Evolutionary conservation across 148 eudicot genomes (phyloP).

Genomic region (Chenopodium quinoa): DNA sequence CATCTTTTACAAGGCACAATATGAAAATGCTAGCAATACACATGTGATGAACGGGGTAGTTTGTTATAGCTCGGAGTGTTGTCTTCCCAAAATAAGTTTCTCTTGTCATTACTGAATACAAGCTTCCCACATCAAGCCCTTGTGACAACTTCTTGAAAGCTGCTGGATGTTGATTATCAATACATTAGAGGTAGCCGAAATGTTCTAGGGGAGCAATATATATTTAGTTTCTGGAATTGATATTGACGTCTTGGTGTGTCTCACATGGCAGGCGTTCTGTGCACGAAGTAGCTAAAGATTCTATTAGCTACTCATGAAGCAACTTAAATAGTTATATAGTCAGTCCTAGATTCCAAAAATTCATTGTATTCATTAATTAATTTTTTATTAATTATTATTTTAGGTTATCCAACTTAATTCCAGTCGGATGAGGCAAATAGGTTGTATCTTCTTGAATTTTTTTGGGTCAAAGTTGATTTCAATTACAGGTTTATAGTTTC

Average conservation of each 20-base stretch:
- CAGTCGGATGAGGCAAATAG: background rate
- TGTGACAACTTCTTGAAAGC: slow-evolving; percentile 77
- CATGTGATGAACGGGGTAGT: background rate
- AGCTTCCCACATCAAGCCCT: slow-evolving; percentile 70
- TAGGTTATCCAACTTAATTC: background rate
- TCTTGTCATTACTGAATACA: slow-evolving; percentile 48
- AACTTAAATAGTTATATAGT: slow-evolving; percentile 18
- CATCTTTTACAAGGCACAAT: background rate
- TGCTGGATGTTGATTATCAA: slow-evolving; percentile 52
- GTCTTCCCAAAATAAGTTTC: slow-evolving; percentile 59
- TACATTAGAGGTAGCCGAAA: background rate
- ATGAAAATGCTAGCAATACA: slow-evolving; percentile 6
- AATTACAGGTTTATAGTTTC: background rate
- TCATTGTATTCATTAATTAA: slow-evolving; percentile 27
- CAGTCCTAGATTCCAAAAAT: slow-evolving; percentile 20
- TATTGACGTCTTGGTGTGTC: background rate
- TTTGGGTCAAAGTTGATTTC: slow-evolving; percentile 10
- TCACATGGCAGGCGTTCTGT: slow-evolving; percentile 2
- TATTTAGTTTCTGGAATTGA: slow-evolving; percentile 11
- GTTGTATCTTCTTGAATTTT: slow-evolving; percentile 15
- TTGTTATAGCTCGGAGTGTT: slow-evolving; percentile 22
- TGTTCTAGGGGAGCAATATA: background rate
- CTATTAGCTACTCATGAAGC: slow-evolving; percentile 25
- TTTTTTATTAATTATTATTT: slow-evolving; percentile 4
- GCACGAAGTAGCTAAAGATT: background rate